phyloP scores from a whole-genome alignment of 2,329 filamentous ascomycete genomes.

The Calcarisporium arbuscula region DNA sequence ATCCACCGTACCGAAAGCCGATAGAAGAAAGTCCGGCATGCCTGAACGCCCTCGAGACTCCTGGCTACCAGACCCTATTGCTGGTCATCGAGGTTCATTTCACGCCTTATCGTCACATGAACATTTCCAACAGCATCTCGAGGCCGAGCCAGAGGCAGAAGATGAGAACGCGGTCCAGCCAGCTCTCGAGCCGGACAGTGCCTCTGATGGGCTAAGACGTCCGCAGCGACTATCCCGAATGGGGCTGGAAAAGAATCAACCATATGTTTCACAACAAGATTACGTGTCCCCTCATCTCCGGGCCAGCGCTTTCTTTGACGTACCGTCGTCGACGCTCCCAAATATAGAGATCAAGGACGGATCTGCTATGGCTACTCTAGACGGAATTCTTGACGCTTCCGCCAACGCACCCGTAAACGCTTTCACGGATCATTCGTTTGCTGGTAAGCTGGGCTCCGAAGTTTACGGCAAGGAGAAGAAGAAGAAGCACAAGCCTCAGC shows the following conservation, averaged over 20 bases:
- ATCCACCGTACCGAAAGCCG: conserved; percentile 3
- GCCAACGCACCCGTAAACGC: conserved; percentile 81
- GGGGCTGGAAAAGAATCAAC: conserved; percentile 26
- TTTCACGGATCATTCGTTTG: conserved; percentile 84
- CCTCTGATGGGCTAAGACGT: conserved; percentile 20
- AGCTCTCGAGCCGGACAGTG: conserved; percentile 11
- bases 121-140: conserved; percentile 9
- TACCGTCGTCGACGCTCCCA: conserved; percentile 46
- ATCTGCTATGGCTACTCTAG: conserved; percentile 82
- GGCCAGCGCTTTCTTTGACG: conserved; percentile 87
- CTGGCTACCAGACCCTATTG: conserved; percentile 43
- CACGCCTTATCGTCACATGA: conserved; percentile 23
- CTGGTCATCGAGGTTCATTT: conserved; percentile 29
- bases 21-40: conserved; percentile 11
- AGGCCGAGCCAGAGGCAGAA: conserved; percentile 11
- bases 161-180: no score
- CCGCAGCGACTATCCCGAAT: conserved; percentile 27
- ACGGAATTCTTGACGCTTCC: conserved; percentile 87
- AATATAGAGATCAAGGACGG: conserved; percentile 60
- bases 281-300: conserved; percentile 73
- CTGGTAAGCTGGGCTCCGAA: conserved; percentile 67
- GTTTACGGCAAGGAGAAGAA: conserved; percentile 62
- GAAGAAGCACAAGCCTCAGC: conserved; percentile 40
- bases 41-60: conserved; percentile 18
- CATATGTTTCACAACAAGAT: conserved; percentile 21